Evolutionary conservation across 495 filamentous ascomycete species (phyloP).

Genomic region (Neurospora africana): DNA sequence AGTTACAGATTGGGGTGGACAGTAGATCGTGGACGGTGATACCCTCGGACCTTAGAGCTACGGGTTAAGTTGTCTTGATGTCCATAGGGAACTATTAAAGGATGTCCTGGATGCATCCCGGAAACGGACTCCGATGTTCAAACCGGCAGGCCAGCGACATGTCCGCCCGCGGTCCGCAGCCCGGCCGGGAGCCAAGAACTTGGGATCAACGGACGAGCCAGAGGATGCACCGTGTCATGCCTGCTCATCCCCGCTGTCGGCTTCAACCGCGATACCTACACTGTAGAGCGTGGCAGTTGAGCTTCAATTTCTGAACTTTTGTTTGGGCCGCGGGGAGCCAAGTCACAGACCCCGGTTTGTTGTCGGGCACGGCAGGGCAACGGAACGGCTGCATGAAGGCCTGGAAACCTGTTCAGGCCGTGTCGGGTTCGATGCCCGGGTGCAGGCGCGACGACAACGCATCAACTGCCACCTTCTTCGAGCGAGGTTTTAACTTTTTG

Average conservation of each 20-base stretch:
- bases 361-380: not conserved
- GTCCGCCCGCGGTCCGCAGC: not conserved
- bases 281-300: not conserved
- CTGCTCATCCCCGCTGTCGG: not conserved
- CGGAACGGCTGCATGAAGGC: not conserved
- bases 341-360: not conserved
- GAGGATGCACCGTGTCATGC: not conserved
- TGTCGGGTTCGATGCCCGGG: not conserved
- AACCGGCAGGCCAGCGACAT: not conserved
- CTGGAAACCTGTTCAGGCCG: not conserved
- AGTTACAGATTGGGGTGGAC: not conserved
- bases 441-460: not conserved
- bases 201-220: not conserved
- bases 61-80: not conserved
- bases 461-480: not conserved
- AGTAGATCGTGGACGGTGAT: not conserved
- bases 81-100: not conserved
- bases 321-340: not conserved
- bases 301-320: not conserved
- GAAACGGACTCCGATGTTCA: not conserved
- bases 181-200: not conserved
- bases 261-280: not conserved
- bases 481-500: not conserved
- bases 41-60: not conserved
- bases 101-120: not conserved